Evolutionary conservation across 352 stramenopile species (phyloP), one percentile per base, ranked within the genome.

Genomic region (Pythium sp.): DNA sequence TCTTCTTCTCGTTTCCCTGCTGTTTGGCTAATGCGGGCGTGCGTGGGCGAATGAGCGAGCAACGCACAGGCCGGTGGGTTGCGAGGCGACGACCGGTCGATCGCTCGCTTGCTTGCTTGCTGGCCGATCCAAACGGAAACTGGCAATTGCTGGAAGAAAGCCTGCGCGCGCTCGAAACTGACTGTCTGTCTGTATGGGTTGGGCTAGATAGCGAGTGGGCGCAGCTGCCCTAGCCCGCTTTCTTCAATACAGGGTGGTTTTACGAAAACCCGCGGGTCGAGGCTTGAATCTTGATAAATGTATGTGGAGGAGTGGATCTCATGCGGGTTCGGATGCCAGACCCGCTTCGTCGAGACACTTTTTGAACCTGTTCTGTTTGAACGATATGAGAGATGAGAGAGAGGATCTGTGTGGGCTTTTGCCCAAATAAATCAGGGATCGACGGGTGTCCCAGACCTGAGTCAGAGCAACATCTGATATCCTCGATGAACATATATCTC

Each of bases 81-180:
- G 49, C 49, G 49, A 57, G 9, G n/a, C 36, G 49, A 57, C 49
- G 49, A 57, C 22, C 49, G 49, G 28, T 18, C 22, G 49, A 43
- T 15, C 36, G 36, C 36, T 12, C 36, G 36, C 11, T 43, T 2
- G 36, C 36, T 43, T 14, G 36, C 36, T 43, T 43, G 14, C 4
- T 24, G 20, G 47, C 47, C 24, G 47, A 55, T 55, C 47, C n/a
- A 55, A 55, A 55, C 47, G 47, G 47, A 55, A 55, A 55, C 47
- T 55, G 49, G n/a, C 36, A 43, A 12, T 30, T 56, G 22, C n/a
- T 5, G 22, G 22, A 26, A 26, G 15, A 57, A 55, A 57, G 49
- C 49, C 49, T 11, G n/a, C 49, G 11, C 12, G 36, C 12, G 36
- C 36, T 43, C 2, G 36, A 43, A 43, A 43, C 36, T 43, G 36